Conservation (phyloP, 2,329 filamentous ascomycete species). For the Emydomyces testavorans region DNA sequence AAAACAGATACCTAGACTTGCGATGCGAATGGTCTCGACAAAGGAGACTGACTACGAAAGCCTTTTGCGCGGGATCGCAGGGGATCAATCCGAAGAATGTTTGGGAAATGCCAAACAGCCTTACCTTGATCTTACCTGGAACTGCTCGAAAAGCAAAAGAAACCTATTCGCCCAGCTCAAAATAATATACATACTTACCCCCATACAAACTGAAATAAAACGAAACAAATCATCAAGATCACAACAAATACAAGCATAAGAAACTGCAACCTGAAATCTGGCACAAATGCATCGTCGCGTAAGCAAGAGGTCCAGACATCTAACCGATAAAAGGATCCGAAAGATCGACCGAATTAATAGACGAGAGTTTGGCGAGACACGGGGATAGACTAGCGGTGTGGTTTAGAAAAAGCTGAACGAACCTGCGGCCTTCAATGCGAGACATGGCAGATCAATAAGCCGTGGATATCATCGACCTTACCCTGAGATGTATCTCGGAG, state of each 20-base stretch:
- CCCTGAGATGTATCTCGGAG: conserved; percentile 25
- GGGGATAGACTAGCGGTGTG: not conserved
- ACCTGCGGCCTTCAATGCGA: not conserved
- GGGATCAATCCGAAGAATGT: conserved; percentile 17
- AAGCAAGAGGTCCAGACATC: not conserved
- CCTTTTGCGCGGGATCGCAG: conserved; percentile 7
- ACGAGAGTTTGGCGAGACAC: not conserved
- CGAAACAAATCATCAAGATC: conserved; percentile 18
- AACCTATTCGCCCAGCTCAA: conserved; percentile 13
- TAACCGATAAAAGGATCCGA: not conserved
- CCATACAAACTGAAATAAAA: conserved; percentile 25
- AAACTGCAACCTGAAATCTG: not conserved
- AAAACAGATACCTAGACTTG: conserved; percentile 1
- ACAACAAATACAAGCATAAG: conserved; percentile 13
- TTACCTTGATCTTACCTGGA: conserved; percentile 37
- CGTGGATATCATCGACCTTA: conserved; percentile 22
- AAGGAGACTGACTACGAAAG: conserved; percentile 8
- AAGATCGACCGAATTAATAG: not conserved
- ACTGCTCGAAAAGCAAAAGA: not conserved
- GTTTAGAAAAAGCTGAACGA: not conserved
- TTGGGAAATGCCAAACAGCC: conserved; percentile 21
- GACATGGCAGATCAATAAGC: not conserved
- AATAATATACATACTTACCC: conserved; percentile 37
- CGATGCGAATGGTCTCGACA: not conserved
- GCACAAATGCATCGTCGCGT: not conserved